phyloP scores from a whole-genome alignment of 495 filamentous ascomycete genomes.

The Hypoxylon rickii region DNA sequence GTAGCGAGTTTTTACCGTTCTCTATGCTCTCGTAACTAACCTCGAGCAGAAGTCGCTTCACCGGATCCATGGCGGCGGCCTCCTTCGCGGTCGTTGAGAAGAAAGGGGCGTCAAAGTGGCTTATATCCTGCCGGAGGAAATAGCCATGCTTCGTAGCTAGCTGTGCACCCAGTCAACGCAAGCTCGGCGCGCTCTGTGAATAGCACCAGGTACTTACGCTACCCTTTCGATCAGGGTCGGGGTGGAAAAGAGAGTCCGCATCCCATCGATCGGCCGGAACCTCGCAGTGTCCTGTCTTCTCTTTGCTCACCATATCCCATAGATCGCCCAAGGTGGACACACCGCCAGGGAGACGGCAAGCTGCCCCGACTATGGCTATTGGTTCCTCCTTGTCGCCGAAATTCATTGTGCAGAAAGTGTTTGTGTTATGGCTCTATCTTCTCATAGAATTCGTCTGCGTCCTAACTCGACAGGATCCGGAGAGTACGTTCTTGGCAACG shows the following conservation, averaged over 20 bases:
- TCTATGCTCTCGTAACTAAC: not conserved
- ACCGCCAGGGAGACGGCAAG: not conserved
- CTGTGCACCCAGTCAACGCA: too few relatives aligned
- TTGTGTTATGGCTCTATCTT: too few relatives aligned
- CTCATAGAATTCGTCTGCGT: too few relatives aligned
- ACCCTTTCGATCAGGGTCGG: not conserved
- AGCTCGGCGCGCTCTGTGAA: not conserved
- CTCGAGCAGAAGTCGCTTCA: not conserved
- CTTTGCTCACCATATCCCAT: not conserved
- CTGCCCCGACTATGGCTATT: not conserved
- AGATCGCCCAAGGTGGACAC: not conserved
- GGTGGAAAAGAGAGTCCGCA: not conserved
- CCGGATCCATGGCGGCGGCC: not conserved
- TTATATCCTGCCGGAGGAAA: not conserved
- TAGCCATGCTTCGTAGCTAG: not conserved
- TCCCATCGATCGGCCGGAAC: not conserved
- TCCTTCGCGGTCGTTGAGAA: not conserved
- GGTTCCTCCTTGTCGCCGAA: not conserved
- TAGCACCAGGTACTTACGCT: not conserved
- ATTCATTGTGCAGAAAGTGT: not conserved
- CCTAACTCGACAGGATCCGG: too few relatives aligned
- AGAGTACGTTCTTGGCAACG: too few relatives aligned
- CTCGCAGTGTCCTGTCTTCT: not conserved
- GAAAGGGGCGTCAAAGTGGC: not conserved
- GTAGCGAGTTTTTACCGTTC: too few relatives aligned